phyloP scores from a whole-genome alignment of 2,329 filamentous ascomycete genomes.

The Pseudocercospora pini-densiflorae region DNA sequence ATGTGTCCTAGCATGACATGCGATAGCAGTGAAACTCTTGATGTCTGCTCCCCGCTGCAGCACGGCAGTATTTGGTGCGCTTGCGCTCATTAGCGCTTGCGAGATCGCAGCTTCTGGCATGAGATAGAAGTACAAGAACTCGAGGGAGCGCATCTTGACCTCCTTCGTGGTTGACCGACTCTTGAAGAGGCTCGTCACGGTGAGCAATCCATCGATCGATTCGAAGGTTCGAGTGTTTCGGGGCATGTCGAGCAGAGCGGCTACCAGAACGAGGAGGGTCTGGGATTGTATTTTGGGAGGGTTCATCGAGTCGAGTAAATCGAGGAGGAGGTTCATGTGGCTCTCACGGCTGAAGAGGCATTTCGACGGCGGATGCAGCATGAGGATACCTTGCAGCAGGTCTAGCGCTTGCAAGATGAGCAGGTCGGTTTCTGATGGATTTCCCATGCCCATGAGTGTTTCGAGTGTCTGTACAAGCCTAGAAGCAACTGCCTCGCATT shows the following conservation, averaged over 20 bases:
- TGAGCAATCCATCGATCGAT: conserved; percentile 85
- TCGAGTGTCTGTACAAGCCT: conserved; percentile 85
- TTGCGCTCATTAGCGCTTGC: conserved; percentile 25
- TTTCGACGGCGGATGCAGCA: conserved; percentile 89
- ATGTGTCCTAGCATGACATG: conserved; percentile 36
- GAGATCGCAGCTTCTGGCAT: conserved; percentile 77
- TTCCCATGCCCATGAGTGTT: conserved; percentile 79
- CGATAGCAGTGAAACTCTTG: conserved; percentile 29
- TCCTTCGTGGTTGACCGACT: conserved; percentile 81
- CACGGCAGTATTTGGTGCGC: conserved; percentile 35
- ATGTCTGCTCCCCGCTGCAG: conserved; percentile 30
- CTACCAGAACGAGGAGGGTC: conserved; percentile 87
- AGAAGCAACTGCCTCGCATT: conserved; percentile 66
- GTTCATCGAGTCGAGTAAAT: conserved; percentile 88
- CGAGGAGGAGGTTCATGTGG: conserved; percentile 95
- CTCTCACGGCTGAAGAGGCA: conserved; percentile 84
- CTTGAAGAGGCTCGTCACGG: conserved; percentile 91
- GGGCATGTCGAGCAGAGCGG: conserved; percentile 83
- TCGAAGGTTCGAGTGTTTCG: conserved; percentile 92
- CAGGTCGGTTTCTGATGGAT: conserved; percentile 81
- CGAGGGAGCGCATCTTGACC: conserved; percentile 94
- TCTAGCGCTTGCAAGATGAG: conserved; percentile 88
- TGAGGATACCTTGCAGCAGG: conserved; percentile 82
- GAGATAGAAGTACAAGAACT: conserved; percentile 98
- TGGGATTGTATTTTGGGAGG: conserved; percentile 90